Evolutionary conservation across 768 basidiomycete genomes (phyloP), one percentile per base, ranked within the genome.

Genomic region (Lyophyllum shimeji): DNA sequence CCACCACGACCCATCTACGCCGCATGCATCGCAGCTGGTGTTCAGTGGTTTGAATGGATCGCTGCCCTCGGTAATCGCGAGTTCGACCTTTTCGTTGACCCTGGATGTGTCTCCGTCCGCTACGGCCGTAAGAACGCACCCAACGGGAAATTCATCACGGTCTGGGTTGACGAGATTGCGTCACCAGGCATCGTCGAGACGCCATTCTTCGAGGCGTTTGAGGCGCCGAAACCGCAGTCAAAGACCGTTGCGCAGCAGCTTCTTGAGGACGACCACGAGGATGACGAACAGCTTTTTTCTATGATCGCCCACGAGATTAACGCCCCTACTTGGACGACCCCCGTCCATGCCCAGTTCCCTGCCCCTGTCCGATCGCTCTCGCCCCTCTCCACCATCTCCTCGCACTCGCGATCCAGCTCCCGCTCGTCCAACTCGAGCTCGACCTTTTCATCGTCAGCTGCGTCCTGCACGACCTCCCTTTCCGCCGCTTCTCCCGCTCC

Each of bases 41-140:
- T 92, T 29, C 86, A 89, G 64, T 93, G 90, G 90, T 84, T 85
- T 55, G 83, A 89, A 67, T 93, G 90, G 90, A 88, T 90, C 52
- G 62, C 77, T 45, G 74, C 80, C 55, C 81, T 92, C 45, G 89
- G 90, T 11, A 79, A 82, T 60, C 71, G 74, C 55, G 86, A 88
- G 71, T 85, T 92, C 66, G 90, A 92, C 69, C 80, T 93, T 57
- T 87, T 89, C 70, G 81, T 90, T 63, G 87, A 92, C 68, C 90
- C 90, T 59, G 90, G 89, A 58, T 85, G 82, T 67, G 82, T 93
- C 60, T 86, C 86, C 56, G 73, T 89, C 60, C 87, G 87, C 57
- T 76, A 80, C 65, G 78, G 77, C 50, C 75, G 68, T 56, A 69
- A 72, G 43, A 67, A 66, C 43, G 43, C 62, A 6, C 54, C 58